Percentiles rank a stretch among this genome's conserved stretches.
These are phyloP conservation scores for Lentinula boryana DNA, from an alignment of 768 basidiomycete genomes.

Conservation along the genomic window DNA sequence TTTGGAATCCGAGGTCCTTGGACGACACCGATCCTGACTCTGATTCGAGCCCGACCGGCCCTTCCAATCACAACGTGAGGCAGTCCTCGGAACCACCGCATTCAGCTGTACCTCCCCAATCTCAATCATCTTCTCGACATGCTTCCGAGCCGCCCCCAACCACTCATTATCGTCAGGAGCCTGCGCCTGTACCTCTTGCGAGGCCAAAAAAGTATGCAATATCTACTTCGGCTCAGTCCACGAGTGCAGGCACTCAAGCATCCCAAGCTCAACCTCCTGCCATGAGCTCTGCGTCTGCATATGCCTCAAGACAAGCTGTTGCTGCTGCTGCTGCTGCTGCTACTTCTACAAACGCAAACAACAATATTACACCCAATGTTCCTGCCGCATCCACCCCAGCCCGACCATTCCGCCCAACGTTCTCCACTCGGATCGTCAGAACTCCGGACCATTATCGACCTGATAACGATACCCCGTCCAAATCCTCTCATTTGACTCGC, in stretches of 20 bases:
- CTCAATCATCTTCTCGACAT: conserved; percentile 7
- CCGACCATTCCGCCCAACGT: conserved; percentile 57
- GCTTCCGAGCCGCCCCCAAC: conserved; percentile 20
- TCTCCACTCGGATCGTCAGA: conserved; percentile 62
- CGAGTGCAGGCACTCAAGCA: conserved; percentile 7
- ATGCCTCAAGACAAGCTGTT: neutral
- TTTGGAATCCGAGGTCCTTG: conserved; percentile 58
- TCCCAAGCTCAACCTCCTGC: neutral
- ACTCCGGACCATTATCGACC: conserved; percentile 54
- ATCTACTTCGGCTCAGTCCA: neutral
- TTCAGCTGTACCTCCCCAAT: conserved; percentile 12
- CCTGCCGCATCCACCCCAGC: conserved; percentile 26
- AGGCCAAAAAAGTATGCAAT: conserved; percentile 1
- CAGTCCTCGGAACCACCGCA: conserved; percentile 14
- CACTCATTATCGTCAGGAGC: conserved; percentile 7
- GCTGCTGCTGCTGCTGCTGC: neutral
- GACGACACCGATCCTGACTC: conserved; percentile 21
- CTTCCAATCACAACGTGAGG: conserved; percentile 7
- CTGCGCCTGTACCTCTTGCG: neutral
- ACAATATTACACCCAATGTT: neutral
- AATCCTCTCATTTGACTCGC: neutral
- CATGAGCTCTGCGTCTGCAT: conserved; percentile 9
- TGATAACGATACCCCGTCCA: conserved; percentile 4
- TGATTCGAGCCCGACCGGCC: conserved; percentile 8
- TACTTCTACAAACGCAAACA: conserved; percentile 3